phyloP scores from a whole-genome alignment of 768 basidiomycete species.

The Trametopsis cervina region DNA sequence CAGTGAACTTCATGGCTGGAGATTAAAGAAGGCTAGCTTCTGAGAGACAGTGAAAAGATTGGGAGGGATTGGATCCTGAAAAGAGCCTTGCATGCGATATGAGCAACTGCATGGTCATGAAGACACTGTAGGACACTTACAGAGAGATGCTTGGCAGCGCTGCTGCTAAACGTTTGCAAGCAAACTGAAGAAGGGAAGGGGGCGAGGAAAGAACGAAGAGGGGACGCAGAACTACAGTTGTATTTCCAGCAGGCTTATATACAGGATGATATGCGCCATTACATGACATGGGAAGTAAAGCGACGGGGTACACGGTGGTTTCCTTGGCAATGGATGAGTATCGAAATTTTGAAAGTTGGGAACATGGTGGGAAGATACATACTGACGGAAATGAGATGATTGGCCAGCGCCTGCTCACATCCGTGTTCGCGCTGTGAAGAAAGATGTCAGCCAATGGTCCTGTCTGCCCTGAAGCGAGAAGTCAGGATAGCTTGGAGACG shows the following conservation, averaged over 20 bases:
- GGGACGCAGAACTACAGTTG: constrained; percentile 14
- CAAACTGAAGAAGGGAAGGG: constrained; percentile 15
- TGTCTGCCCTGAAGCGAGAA: background rate
- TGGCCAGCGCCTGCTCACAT: background rate
- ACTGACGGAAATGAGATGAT: too few species aligned
- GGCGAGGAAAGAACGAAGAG: constrained; percentile 22
- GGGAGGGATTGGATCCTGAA: constrained; percentile 18
- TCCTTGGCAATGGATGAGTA: constrained; percentile 1
- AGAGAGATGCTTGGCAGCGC: constrained; percentile 38
- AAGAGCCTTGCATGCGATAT: background rate
- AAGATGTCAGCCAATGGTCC: background rate
- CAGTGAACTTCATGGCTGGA: constrained; percentile 43
- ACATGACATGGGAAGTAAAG: background rate
- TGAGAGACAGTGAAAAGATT: constrained; percentile 15
- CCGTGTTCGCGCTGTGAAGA: background rate
- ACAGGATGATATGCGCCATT: too few species aligned
- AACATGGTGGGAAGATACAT: constrained; percentile 1
- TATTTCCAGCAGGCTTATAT: constrained; percentile 15
- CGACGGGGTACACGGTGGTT: background rate
- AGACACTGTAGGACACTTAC: too few species aligned
- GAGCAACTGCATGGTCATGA: too few species aligned
- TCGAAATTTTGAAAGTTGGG: constrained; percentile 4
- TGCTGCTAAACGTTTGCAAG: constrained; percentile 36
- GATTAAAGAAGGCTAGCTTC: constrained; percentile 22
- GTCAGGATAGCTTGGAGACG: background rate